These are phyloP conservation scores for Lentinula boryana DNA, from an alignment of 768 basidiomycete species.

Conservation along the genomic window DNA sequence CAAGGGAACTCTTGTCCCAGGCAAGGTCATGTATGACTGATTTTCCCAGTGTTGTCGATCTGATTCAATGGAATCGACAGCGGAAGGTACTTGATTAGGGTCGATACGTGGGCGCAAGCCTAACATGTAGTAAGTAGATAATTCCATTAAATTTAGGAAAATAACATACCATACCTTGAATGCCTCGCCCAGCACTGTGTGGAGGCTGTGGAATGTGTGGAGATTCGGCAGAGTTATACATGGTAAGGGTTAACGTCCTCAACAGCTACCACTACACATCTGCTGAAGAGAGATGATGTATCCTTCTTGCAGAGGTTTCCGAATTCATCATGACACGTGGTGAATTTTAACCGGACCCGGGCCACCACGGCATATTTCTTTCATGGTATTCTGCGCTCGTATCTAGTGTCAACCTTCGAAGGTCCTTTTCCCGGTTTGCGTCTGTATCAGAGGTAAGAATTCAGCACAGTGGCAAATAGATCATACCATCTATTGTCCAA, in stretches of 20 bases:
- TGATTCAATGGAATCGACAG: conserved; percentile 68
- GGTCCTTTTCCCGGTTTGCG: no score
- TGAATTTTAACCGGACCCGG: no score
- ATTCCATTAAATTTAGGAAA: background rate
- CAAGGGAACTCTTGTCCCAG: conserved; percentile 63
- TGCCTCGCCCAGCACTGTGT: conserved; percentile 54
- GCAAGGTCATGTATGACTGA: conserved; percentile 55
- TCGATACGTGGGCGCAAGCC: conserved; percentile 83
- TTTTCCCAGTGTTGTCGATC: conserved; percentile 79
- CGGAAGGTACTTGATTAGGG: conserved; percentile 87
- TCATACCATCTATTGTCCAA: no score
- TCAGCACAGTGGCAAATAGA: no score
- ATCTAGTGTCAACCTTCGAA: no score
- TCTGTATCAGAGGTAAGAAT: no score
- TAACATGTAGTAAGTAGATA: conserved; percentile 18
- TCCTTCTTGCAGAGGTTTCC: background rate
- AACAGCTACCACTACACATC: background rate
- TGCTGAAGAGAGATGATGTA: background rate
- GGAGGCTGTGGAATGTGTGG: conserved; percentile 61
- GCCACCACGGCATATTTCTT: no score
- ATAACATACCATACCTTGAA: conserved; percentile 31
- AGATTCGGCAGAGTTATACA: background rate
- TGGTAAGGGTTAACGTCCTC: background rate
- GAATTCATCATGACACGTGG: background rate
- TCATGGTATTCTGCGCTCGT: no score